A percentile compares a stretch with the other conserved stretches of the same genome.
Evolutionary conservation across 345 rosid species (phyloP).

Genomic region (Geranium rotundifolium): DNA sequence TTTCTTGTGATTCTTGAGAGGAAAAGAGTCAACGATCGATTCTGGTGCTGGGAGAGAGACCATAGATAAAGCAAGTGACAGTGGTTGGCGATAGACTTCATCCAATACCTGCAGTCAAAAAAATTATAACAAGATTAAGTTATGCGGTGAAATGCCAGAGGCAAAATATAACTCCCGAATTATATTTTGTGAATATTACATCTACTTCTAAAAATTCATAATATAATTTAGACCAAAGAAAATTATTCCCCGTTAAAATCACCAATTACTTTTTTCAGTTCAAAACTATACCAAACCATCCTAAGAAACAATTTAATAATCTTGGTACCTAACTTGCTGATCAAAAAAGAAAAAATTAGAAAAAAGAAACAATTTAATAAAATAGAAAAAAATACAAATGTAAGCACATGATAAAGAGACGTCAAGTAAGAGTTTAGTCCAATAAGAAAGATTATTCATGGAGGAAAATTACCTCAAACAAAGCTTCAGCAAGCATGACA

Average conservation of each 20-base stretch:
- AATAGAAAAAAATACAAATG: background rate
- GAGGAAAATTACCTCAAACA: slow-evolving; percentile 46
- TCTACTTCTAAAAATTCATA: no score
- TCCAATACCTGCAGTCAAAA: slow-evolving; percentile 47
- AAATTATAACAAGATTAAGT: slow-evolving; percentile 2
- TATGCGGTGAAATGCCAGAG: background rate
- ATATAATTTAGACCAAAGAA: no score
- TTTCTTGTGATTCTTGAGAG: slow-evolving; percentile 47
- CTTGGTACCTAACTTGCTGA: no score
- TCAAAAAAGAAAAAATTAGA: no score
- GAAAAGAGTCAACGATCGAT: slow-evolving; percentile 58
- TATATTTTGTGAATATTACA: no score
- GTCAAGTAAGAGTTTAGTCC: background rate
- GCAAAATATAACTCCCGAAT: no score
- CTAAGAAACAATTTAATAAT: background rate
- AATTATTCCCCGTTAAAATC: background rate
- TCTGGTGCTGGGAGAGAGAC: slow-evolving; percentile 50
- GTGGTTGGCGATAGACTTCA: slow-evolving; percentile 57
- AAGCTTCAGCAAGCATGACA: slow-evolving; percentile 74
- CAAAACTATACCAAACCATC: background rate
- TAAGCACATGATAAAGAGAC: background rate
- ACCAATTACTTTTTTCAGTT: background rate
- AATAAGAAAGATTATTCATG: background rate
- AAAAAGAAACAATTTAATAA: no score
- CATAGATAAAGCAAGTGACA: slow-evolving; percentile 37